These are phyloP conservation scores for Nectriaceae sp. DNA, from an alignment of 2,329 filamentous ascomycete species.

Conservation along the genomic window DNA sequence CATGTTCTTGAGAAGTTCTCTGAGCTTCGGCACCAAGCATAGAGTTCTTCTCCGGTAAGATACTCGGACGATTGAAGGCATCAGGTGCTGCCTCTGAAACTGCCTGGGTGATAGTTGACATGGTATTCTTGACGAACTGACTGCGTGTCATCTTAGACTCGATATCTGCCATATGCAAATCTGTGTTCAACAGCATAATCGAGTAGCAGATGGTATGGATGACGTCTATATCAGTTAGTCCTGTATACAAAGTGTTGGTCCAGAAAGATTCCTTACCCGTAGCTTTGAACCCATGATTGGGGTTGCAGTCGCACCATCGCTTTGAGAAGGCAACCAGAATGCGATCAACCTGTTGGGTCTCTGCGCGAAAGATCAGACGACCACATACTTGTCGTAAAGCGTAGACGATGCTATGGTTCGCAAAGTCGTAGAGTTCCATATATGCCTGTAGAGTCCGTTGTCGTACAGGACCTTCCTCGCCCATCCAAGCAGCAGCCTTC, in stretches of 20 bases:
- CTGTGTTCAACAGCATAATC: constrained; percentile 91
- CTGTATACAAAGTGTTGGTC: constrained; percentile 1
- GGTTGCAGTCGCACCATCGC: constrained; percentile 92
- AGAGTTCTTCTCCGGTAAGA: constrained; percentile 48
- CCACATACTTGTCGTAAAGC: constrained; percentile 80
- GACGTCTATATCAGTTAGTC: constrained; percentile 64
- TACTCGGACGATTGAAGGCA: constrained; percentile 58
- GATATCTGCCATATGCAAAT: constrained; percentile 92
- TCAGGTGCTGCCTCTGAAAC: constrained; percentile 72
- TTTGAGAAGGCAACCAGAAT: constrained; percentile 87
- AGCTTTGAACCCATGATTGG: constrained; percentile 89
- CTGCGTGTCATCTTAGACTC: constrained; percentile 93
- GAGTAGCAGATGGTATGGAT: constrained; percentile 98
- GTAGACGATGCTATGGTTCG: constrained; percentile 75
- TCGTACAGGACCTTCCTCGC: constrained; percentile 66
- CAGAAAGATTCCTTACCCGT: constrained; percentile 58
- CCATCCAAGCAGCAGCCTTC: constrained; percentile 85
- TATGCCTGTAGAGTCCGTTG: constrained; percentile 71
- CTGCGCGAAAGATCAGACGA: constrained; percentile 80
- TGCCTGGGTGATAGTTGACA: constrained; percentile 82
- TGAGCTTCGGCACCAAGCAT: constrained; percentile 36
- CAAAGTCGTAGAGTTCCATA: constrained; percentile 90
- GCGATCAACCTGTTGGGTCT: constrained; percentile 95
- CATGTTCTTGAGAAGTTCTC: constrained; percentile 37
- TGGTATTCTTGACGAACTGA: constrained; percentile 95